Evolutionary conservation across 225 moss, liverwort and hornwort genomes (phyloP), one percentile per base, ranked within the genome.

Genomic region (Takakia lepidozioides): DNA sequence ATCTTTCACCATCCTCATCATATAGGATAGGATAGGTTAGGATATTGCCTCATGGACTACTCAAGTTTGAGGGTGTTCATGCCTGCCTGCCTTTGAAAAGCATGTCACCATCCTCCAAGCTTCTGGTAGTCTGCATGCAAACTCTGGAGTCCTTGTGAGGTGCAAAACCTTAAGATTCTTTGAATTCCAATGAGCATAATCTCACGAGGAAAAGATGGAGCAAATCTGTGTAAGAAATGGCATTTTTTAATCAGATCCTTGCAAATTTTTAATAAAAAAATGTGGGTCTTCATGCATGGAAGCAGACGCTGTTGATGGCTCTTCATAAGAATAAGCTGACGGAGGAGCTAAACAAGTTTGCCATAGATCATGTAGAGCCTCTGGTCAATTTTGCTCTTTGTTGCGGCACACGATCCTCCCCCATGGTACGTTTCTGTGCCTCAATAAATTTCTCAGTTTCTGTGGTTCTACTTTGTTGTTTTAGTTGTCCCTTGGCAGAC

Each of bases 321-420:
- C 61, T 83, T 0, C 71, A 82, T 41, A 79, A 68, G 56, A 82
- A 40, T 51, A 92, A 74, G 46, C 73, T 92, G 38, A 66, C 73
- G 3, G 84, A 87, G 47, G 87, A 74, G 22, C 82, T 79, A 60
- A 67, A 44, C 18, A 80, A 66, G 47, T 87, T 76, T 55, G 87
- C 74, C 7, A 80, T 92, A 5, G 84, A 87, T 55, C 71, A 70
- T 28, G 59, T 71, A 10, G 92, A 92, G 59, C 79, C 84, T 23
- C 84, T 81, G 43, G 63, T 75, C 53, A 66, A 63, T 35, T 92
- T 92, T 52, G 73, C 76, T 35, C 65, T 92, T 10, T 84, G 84
- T 52, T 73, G 84, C 44, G 92, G 92, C 36, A 79, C 84, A 15
- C 76, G 69, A 41, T 92, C 92, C 18, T 87, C 92, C 19, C 87